A percentile compares a stretch with the other conserved stretches of the same genome.
Evolutionary conservation across 2,329 filamentous ascomycete species (phyloP).

Genomic region (Teratosphaeria destructans): DNA sequence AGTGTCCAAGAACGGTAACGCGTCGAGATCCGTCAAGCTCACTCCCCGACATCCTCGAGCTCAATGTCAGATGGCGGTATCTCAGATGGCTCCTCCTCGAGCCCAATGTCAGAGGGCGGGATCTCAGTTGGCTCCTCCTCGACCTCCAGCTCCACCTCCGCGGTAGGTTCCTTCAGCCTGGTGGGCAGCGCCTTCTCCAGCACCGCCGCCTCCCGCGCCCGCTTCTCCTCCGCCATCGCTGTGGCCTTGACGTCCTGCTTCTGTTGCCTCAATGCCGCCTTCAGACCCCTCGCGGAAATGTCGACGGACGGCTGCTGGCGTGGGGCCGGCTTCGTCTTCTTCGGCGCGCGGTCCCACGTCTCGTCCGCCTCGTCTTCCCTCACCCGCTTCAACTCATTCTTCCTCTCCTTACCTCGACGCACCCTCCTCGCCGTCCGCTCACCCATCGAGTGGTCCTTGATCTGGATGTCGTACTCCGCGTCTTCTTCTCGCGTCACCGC

Average conservation of each 20-base stretch:
- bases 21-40: not conserved
- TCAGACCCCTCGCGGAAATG: not conserved
- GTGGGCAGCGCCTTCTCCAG: not conserved
- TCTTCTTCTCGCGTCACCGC: not conserved
- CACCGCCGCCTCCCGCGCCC: not conserved
- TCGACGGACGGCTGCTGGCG: not conserved
- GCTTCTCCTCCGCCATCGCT: not conserved
- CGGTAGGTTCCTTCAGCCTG: not conserved
- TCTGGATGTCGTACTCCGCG: not conserved
- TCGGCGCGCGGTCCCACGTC: not conserved
- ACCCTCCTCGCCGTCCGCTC: not conserved
- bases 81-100: not conserved
- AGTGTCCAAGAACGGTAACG: not conserved
- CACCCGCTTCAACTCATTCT: not conserved
- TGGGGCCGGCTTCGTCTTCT: not conserved
- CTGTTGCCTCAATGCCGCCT: not conserved
- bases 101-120: not conserved
- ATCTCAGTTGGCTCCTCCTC: not conserved
- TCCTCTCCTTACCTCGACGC: not conserved
- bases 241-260: not conserved
- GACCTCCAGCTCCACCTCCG: not conserved
- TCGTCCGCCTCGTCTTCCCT: not conserved
- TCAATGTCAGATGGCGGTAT: not conserved
- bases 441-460: not conserved
- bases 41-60: not conserved